Evolutionary conservation across 2,329 filamentous ascomycete species (phyloP), one percentile per base, ranked within the genome.

Genomic region (Ophiostoma ips): DNA sequence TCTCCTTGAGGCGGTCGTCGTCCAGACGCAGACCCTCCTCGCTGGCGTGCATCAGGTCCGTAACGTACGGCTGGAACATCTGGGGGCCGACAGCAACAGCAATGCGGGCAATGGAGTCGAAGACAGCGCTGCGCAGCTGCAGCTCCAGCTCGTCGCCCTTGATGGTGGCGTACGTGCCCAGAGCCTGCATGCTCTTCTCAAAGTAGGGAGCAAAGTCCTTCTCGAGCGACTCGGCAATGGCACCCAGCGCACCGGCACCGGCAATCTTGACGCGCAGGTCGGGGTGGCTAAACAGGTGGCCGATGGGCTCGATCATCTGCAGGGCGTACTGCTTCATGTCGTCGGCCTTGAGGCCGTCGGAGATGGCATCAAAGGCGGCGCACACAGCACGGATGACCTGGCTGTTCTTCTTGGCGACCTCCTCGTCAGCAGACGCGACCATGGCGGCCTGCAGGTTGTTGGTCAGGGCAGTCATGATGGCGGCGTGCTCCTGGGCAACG

Each of bases 71-170:
- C 70, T 94, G 82, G 74, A 96, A 96, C 45, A 84, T 75, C 63
- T 86, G 76, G 34, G 86, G 71, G 18, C 92, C 92, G 53, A 95
- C 90, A 50, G 92, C 87, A 51, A 82, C 73, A 38, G 92, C 89
- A 62, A 96, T 94, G 64, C 89, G 88, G 52, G 89, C 90, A 73
- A 98, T 84, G 21, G 89, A 82, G 69, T 98, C 92, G 58, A 87
- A 88, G 36, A 94, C 87, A 51, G 87, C 85, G 58, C 87, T 88
- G 58, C 92, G 83, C 33, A 96, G 78, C 56, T 94, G 83, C 49
- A 96, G 79, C 63, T 95, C 87, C 48, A 94, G 88, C 57, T 94
- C 85, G 53, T 78, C 85, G 49, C 89, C 86, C 71, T 95, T 95
- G 66, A 94, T 82, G 50, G 77, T 75, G 56, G 92, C 84, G 60